Evolutionary conservation across 345 rosid species (phyloP), one percentile per base, ranked within the genome.

Genomic region (Rhizophora mangle): DNA sequence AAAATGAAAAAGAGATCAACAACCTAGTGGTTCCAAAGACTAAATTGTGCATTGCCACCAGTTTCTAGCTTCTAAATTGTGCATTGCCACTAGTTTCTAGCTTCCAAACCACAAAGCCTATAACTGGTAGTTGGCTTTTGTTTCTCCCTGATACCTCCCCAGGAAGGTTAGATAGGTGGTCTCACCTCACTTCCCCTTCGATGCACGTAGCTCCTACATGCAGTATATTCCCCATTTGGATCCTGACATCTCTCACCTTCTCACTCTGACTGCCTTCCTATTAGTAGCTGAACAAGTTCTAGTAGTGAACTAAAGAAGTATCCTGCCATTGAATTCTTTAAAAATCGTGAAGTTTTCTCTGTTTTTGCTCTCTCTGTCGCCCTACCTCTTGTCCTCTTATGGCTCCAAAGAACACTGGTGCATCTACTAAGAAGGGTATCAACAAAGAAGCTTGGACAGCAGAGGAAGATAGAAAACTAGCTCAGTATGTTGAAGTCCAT

Each of bases 381-480:
- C 21, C 70, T 0, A 18, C n/a, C 29, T 24, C 60, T 56, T 27
- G 22, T 56, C 26, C 19, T 21, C 60, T 24, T 6, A 87, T 87
- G 89, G 86, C 86, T 32, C 81, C 85, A 4, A 75, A 55, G 68
- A 74, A 69, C 36, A 64, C 60, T 36, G 74, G 70, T 24, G 68
- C 71, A 16, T 34, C 75, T 21, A 53, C 60, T 51, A 82, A 76
- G 56, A 85, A 66, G 67, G 72, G 29, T 13, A 72, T 80, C 81
- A 80, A 74, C 76, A 85, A 53, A 75, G 92, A 88, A 60, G 81
- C 88, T 1, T 85, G 89, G 89, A 84, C 89, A 4, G 80, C 85
- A 22, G 89, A 85, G 76, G 92, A 87, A 73, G 89, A 87, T 60
- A 32, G 70, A 19, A 87, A 65, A 66, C 73, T 87, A 24, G 80